Evolutionary conservation across 768 basidiomycete genomes (phyloP), one percentile per base, ranked within the genome.

Genomic region (Termitomyces sp.): DNA sequence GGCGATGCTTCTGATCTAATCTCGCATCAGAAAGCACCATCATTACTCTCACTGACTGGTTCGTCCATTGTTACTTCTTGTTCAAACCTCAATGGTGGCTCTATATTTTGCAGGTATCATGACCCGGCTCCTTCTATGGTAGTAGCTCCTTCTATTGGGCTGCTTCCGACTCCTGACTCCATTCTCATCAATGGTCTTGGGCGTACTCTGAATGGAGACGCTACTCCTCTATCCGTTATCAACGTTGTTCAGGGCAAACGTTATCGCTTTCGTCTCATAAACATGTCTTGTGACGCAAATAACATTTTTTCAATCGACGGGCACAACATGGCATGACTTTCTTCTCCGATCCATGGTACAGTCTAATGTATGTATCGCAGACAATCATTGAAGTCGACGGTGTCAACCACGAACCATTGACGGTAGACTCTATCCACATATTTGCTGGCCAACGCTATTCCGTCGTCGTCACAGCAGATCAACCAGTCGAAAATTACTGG

Each of bases 281-380:
- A 68, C 32, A 60, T 71, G 48, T 67, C 69, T n/a, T 74, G 71
- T 62, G 68, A 67, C 54, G 64, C 69, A 18, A 68, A 66, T 36
- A 80, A 70, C 63, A 66, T 65, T 36, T 81, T 82, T 63, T 68
- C 74, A 1, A 75, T 82, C 27, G 77, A 80, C 58, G 71, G 72
- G 14, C 81, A 82, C 57, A 65, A 65, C 5, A 63, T 83, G 72
- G 76, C n/a, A 55, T 26, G 44, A 22, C 0, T 16, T 7, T 10
- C 10, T 20, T 24, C 33, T 1, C 10, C 24, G 7, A 1, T n/a
- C n/a, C n/a, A 32, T 20, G 1, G 9, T 8, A 14, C 13, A 20
- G 30, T 5, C n/a, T 22, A 1, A 18, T 16, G 18, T 18, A n/a
- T 27, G 3, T 5, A 40, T 20, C 12, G 4, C 27, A 55, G 54